Evolutionary conservation across 176 grass and related monocot species (phyloP).

Genomic region (barley (Hordeum vulgare)): MorexV3_pseudomolecules_assembly NC_058520.1:167627474-167627973

Average conservation of each 20-base stretch:
- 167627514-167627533: slow-evolving; percentile 89
- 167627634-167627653: slow-evolving; percentile 96
- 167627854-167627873: slow-evolving; percentile 2
- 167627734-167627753: slow-evolving; percentile 48
- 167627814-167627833: background rate
- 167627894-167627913: slow-evolving; percentile 97
- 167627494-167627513: slow-evolving; percentile 99
- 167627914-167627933: slow-evolving; percentile 96
- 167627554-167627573: slow-evolving; percentile 96
- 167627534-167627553: slow-evolving; percentile 95
- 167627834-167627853: background rate
- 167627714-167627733: slow-evolving; percentile 72
- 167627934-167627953: slow-evolving; percentile 92
- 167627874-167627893: slow-evolving; percentile 44
- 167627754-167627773: slow-evolving; percentile 15
- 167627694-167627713: slow-evolving; percentile 98
- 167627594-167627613: slow-evolving; percentile 99
- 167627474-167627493: slow-evolving; percentile 27
- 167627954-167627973: slow-evolving; percentile 73
- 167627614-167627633: slow-evolving; percentile 99
- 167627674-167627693: slow-evolving; percentile 96
- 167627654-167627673: slow-evolving; percentile 95
- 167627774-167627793: slow-evolving; percentile 1
- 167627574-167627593: slow-evolving; percentile 94
- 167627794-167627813: background rate